Evolutionary conservation across 768 basidiomycete species (phyloP).

Genomic region (Naganishia randhawae): DNA sequence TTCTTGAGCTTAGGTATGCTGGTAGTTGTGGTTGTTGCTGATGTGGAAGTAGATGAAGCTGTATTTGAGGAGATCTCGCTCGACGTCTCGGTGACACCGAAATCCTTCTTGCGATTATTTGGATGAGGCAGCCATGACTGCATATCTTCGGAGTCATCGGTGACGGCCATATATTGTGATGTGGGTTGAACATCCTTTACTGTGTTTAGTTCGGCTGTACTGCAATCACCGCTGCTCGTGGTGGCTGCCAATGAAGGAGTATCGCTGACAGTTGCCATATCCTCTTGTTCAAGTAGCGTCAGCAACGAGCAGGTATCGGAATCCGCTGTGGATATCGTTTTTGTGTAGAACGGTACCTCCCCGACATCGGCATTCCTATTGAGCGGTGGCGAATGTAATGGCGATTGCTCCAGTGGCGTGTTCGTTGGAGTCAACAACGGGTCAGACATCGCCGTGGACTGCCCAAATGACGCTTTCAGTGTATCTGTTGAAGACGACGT

Average conservation of each 20-base stretch:
- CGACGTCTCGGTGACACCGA: not conserved
- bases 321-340: not conserved
- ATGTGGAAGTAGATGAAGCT: not conserved
- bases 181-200: not conserved
- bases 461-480: not conserved
- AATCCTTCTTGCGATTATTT: not conserved
- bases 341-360: conserved; percentile 2
- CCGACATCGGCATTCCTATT: not conserved
- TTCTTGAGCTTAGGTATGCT: conserved; percentile 18
- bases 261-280: not conserved
- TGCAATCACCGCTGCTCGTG: not conserved
- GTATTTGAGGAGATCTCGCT: conserved; percentile 5
- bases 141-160: not conserved
- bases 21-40: not conserved
- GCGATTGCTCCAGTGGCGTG: conserved; percentile 6
- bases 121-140: conserved; percentile 9
- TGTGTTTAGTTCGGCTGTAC: not conserved
- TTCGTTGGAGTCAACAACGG: not conserved
- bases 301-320: not conserved
- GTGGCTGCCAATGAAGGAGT: not conserved
- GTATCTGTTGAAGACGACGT: conserved; percentile 8
- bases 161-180: not conserved
- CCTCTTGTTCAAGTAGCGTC: not conserved
- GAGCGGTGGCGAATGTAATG: not conserved
- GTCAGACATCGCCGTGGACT: not conserved